Evolutionary conservation across 2,329 filamentous ascomycete species (phyloP).

Genomic region (Chrysoporthe deuterocubensis): DNA sequence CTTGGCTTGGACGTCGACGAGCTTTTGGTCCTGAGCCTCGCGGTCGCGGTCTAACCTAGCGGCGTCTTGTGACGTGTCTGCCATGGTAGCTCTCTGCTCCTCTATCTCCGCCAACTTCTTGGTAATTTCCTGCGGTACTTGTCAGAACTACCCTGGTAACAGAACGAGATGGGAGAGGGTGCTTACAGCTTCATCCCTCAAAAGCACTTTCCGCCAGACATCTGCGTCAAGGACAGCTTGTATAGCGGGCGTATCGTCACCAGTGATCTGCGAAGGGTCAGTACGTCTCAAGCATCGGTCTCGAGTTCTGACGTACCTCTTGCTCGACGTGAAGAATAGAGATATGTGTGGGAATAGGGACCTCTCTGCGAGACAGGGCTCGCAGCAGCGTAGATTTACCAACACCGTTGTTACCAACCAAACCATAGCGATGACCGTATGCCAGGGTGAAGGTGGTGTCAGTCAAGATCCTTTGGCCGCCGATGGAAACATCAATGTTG

Average conservation of each 20-base stretch:
- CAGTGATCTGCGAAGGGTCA: conserved; percentile 67
- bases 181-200: conserved; percentile 82
- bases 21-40: conserved; percentile 86
- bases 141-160: conserved; percentile 30
- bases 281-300: neutral
- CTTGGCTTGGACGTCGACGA: conserved; percentile 90
- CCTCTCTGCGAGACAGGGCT: conserved; percentile 88
- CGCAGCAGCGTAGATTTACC: conserved; percentile 94
- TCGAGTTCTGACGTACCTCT: conserved; percentile 64
- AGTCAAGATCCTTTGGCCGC: conserved; percentile 83
- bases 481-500: conserved; percentile 91
- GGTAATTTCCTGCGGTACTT: conserved; percentile 70
- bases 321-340: conserved; percentile 99
- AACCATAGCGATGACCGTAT: conserved; percentile 91
- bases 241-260: conserved; percentile 91
- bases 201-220: conserved; percentile 95
- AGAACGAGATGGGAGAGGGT: neutral
- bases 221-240: conserved; percentile 97
- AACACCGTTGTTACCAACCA: conserved; percentile 99
- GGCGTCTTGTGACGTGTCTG: conserved; percentile 90
- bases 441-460: conserved; percentile 90
- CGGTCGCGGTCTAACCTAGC: conserved; percentile 82
- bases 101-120: conserved; percentile 78
- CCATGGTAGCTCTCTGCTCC: conserved; percentile 74
- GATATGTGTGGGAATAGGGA: conserved; percentile 94